Base-by-base conservation (phyloP, 192 early-diverging fungal genomes). In the Chytriomyces confervae region DNA sequence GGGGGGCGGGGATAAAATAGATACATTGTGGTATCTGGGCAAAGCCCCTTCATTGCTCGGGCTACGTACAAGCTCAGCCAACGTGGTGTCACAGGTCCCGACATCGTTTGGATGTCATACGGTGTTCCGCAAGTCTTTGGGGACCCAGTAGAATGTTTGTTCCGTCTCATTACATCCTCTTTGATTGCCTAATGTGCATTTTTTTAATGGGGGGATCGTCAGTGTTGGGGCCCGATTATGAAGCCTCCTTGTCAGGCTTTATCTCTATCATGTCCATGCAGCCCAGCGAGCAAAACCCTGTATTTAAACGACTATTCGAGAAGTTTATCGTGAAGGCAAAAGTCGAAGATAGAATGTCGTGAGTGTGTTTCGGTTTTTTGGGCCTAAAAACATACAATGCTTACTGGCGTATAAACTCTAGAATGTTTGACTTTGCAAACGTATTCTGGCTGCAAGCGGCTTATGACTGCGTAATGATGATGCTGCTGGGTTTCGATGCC, bases 1-100 rank as follows among this genome's bases (percentile, higher is more conserved):
- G 36, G 0, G 36, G 36, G 36, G 13, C 6, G 13, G 36, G 48
- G 7, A 70, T 24, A 50, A 47, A 16, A n/a, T n/a, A 49, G 69
- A 7, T 70, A 70, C 53, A 70, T 70, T 53, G 29, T 70, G 16
- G 11, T 70, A 1, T 48, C 18, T 50, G 69, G 69, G n/a, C 47
- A 50, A 29, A 53, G n/a, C 1, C 10, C 50, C 10, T 70, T 70
- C 36, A 36, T 36, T 36, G 36, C 36, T 36, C 36, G 36, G 36
- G 4, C 36, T 2, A 36, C 36, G 36, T 36, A 36, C 36, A 36
- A 36, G 36, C 36, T 36, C 4, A 36, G 36, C 36, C 36, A 36
- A 36, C 36, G 36, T 4, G 36, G 36, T 4, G 36, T 36, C 36
- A 36, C 36, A 1, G 36, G 36, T 36, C 36, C 36, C 36, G 36